Conservation (phyloP, 2,329 filamentous ascomycete species). For the Pezicula neosporulosa region DNA sequence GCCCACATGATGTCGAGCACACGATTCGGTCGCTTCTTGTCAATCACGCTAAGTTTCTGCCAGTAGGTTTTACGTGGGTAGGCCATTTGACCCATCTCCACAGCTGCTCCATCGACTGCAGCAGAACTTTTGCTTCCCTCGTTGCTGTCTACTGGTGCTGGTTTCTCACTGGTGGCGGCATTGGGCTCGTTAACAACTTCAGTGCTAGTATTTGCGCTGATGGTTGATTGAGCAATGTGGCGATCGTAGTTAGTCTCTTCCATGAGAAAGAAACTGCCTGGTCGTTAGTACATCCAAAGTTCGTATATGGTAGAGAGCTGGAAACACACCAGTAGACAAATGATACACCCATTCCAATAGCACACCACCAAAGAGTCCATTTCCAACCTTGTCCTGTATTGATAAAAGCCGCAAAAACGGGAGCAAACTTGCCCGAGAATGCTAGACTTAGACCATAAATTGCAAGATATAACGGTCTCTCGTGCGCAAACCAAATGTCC, state of each 20-base stretch:
- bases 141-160: neutral
- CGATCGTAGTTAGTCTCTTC: conserved; percentile 48
- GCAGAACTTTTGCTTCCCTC: neutral
- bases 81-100: conserved; percentile 25
- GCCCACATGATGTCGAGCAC: conserved; percentile 34
- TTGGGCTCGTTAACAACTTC: conserved; percentile 3
- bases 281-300: no score
- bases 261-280: conserved; percentile 47
- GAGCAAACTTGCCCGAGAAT: conserved; percentile 36
- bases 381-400: conserved; percentile 43
- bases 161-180: conserved; percentile 35
- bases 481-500: conserved; percentile 39
- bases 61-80: conserved; percentile 37
- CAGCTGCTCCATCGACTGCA: conserved; percentile 1
- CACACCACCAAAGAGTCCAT: conserved; percentile 41
- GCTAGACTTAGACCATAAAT: conserved; percentile 40
- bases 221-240: conserved; percentile 2
- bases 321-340: conserved; percentile 35
- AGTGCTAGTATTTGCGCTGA: conserved; percentile 5
- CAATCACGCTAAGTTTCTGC: conserved; percentile 38
- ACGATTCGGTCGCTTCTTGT: conserved; percentile 38
- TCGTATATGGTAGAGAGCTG: no score
- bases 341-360: conserved; percentile 46
- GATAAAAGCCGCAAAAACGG: conserved; percentile 46
- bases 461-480: conserved; percentile 36